These are phyloP conservation scores for Tolypocladium endophyticum DNA, from an alignment of 2,329 filamentous ascomycete genomes.

Conservation along the genomic window DNA sequence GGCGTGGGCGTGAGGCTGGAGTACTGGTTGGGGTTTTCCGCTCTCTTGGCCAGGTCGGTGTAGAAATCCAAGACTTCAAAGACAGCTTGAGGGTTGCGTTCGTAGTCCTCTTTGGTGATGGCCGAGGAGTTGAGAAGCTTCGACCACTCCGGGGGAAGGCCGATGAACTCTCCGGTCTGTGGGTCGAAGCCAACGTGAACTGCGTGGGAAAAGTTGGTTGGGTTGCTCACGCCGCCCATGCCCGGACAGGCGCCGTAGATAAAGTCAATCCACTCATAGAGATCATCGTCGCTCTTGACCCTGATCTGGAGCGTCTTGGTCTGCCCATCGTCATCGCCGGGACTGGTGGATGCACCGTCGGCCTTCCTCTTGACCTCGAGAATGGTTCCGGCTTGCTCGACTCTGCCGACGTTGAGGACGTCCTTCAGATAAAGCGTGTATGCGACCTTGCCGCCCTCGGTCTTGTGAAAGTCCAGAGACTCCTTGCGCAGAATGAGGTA, in stretches of 20 bases:
- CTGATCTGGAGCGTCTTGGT: slow-evolving; percentile 82
- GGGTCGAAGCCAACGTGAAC: slow-evolving; percentile 98
- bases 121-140: slow-evolving; percentile 91
- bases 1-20: slow-evolving; percentile 59
- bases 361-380: slow-evolving; percentile 82
- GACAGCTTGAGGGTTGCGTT: slow-evolving; percentile 83
- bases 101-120: slow-evolving; percentile 97
- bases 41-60: slow-evolving; percentile 68
- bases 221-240: slow-evolving; percentile 97
- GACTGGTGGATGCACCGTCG: slow-evolving; percentile 57
- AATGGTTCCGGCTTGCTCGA: slow-evolving; percentile 82
- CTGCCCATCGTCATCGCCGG: slow-evolving; percentile 68
- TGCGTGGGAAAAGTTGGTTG: slow-evolving; percentile 93
- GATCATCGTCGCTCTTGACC: slow-evolving; percentile 89
- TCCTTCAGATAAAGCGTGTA: slow-evolving; percentile 78
- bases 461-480: slow-evolving; percentile 89
- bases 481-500: slow-evolving; percentile 88
- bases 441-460: slow-evolving; percentile 76
- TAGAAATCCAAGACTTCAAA: slow-evolving; percentile 80
- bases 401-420: slow-evolving; percentile 80
- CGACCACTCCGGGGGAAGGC: slow-evolving; percentile 92
- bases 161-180: slow-evolving; percentile 88
- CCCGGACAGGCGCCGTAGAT: slow-evolving; percentile 94
- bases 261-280: slow-evolving; percentile 98
- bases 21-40: slow-evolving; percentile 60